Percentiles rank a stretch among this genome's conserved stretches.
phyloP scores from a whole-genome alignment of 2,329 filamentous ascomycete species.

The Diaporthe capsici region DNA sequence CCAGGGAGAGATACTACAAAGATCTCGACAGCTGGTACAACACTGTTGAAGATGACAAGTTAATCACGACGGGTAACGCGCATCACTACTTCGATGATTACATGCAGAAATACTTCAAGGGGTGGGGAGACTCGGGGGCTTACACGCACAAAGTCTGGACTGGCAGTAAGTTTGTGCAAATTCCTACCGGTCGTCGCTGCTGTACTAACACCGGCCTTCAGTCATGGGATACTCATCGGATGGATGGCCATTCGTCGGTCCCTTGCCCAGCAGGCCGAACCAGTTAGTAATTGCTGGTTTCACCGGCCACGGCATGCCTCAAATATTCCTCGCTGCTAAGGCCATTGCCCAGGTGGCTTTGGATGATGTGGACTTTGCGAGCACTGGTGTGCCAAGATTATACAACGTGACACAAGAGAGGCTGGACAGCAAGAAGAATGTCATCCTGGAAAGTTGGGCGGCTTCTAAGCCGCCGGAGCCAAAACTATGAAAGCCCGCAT shows the following conservation, averaged over 20 bases:
- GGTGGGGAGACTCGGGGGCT: constrained; percentile 61
- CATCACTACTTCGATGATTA: constrained; percentile 59
- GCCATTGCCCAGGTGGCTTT: constrained; percentile 58
- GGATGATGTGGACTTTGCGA: constrained; percentile 48
- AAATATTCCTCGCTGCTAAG: constrained; percentile 57
- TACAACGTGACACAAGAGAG: constrained; percentile 53
- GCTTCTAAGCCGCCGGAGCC: constrained; percentile 22
- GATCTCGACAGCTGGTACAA: constrained; percentile 58
- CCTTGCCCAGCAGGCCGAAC: constrained; percentile 55
- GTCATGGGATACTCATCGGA: constrained; percentile 61
- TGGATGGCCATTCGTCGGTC: constrained; percentile 59
- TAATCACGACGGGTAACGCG: constrained; percentile 53
- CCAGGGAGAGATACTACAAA: constrained; percentile 49
- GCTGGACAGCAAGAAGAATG: constrained; percentile 43
- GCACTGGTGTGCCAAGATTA: constrained; percentile 54
- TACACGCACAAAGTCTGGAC: constrained; percentile 57
- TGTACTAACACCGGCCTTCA: constrained; percentile 36
- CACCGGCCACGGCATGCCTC: constrained; percentile 66
- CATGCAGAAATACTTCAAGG: constrained; percentile 61
- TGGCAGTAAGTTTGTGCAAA: constrained; percentile 50
- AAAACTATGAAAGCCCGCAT: neutral
- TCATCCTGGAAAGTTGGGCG: constrained; percentile 37
- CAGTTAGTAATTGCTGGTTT: constrained; percentile 65
- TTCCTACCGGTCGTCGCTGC: rapidly evolving
- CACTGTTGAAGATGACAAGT: constrained; percentile 56